Conservation (phyloP, 2,329 filamentous ascomycete genomes). For the Aureobasidium sp. region DNA sequence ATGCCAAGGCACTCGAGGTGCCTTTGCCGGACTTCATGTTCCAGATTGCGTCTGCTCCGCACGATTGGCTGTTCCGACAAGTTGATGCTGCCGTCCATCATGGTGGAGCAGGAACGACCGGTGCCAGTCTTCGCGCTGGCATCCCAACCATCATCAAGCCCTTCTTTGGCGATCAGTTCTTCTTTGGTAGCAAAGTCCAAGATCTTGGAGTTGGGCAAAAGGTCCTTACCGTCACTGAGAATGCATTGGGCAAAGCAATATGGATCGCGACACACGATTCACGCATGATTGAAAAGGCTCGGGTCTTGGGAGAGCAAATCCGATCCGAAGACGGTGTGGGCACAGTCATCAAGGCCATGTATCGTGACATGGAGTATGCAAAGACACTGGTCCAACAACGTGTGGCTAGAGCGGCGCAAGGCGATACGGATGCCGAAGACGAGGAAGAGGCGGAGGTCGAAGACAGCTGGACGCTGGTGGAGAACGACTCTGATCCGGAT, state of each 20-base stretch:
- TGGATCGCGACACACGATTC: slow-evolving; percentile 88
- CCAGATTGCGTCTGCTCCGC: slow-evolving; percentile 72
- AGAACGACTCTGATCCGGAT: slow-evolving; percentile 44
- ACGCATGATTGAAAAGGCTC: slow-evolving; percentile 83
- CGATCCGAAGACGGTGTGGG: slow-evolving; percentile 84
- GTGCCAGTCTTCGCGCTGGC: slow-evolving; percentile 81
- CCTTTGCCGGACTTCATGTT: slow-evolving; percentile 70
- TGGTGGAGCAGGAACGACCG: slow-evolving; percentile 88
- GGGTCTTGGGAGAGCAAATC: slow-evolving; percentile 74
- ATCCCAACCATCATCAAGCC: slow-evolving; percentile 91
- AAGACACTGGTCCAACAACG: slow-evolving; percentile 66
- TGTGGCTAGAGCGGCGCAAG: slow-evolving; percentile 14
- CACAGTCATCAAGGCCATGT: slow-evolving; percentile 82
- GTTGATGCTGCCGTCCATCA: slow-evolving; percentile 94
- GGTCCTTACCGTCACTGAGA: slow-evolving; percentile 82
- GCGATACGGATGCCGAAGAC: slow-evolving; percentile 24
- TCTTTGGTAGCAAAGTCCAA: slow-evolving; percentile 83
- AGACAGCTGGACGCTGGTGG: slow-evolving; percentile 73
- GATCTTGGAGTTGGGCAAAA: slow-evolving; percentile 88
- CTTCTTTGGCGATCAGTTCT: slow-evolving; percentile 97
- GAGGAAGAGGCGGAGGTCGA: slow-evolving; percentile 23
- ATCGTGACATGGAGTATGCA: slow-evolving; percentile 90
- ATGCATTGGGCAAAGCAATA: slow-evolving; percentile 71
- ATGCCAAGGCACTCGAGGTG: slow-evolving; percentile 51
- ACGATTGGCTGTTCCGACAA: slow-evolving; percentile 93